Evolutionary conservation across 2,329 filamentous ascomycete genomes (phyloP).

Genomic region (Diaporthe citrichinensis): DNA sequence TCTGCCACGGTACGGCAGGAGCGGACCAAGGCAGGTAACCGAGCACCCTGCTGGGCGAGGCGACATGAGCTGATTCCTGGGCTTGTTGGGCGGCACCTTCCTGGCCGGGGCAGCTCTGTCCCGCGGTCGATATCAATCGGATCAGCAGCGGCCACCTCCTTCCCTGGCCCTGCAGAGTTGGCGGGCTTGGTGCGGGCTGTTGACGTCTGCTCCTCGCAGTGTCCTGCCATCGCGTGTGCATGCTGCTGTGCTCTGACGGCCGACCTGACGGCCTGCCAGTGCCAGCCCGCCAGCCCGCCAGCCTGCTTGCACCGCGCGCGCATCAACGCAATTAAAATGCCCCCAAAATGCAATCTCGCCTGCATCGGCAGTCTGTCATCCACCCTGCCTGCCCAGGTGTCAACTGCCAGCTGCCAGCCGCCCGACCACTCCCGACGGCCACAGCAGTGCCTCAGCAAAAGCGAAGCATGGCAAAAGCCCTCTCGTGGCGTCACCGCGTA

Average conservation of each 20-base stretch:
- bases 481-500: neutral
- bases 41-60: conserved; percentile 2
- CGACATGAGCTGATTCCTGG: conserved; percentile 15
- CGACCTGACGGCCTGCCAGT: neutral
- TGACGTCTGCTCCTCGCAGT: conserved; percentile 21
- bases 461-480: neutral
- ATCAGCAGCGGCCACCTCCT: neutral
- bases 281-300: neutral
- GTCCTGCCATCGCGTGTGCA: conserved; percentile 11
- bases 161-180: conserved; percentile 2
- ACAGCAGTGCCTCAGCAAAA: neutral
- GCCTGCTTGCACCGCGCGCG: neutral
- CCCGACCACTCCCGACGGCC: neutral
- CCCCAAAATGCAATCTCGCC: conserved; percentile 8
- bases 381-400: conserved; percentile 14
- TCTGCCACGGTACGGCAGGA: neutral
- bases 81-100: neutral
- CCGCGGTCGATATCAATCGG: neutral
- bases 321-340: conserved; percentile 17
- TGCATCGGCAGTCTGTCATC: conserved; percentile 26
- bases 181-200: conserved; percentile 16
- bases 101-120: neutral
- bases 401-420: conserved; percentile 8
- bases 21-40: neutral
- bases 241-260: neutral